A percentile compares a stretch with the other conserved stretches of the same genome.
phyloP scores from a whole-genome alignment of 345 rosid species.

The Mangifera indica region DNA sequence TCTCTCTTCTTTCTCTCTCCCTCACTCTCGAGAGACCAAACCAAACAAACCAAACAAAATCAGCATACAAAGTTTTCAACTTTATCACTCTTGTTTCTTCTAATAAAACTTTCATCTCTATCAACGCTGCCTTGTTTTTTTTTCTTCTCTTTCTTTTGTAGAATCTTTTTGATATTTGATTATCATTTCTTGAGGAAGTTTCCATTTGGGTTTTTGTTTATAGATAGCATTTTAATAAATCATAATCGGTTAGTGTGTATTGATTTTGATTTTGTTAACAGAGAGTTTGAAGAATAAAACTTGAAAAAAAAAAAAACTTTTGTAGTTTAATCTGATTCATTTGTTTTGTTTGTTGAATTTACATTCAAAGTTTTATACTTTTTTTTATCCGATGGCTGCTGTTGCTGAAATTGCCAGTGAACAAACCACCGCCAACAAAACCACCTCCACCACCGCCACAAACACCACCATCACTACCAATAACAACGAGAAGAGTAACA shows the following conservation, averaged over 20 bases:
- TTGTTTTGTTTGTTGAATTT: neutral
- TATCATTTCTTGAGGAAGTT: conserved; percentile 10
- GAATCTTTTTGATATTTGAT: neutral
- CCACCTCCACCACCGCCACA: conserved; percentile 18
- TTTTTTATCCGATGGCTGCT: conserved; percentile 52
- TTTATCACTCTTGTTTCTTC: neutral
- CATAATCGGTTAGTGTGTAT: neutral
- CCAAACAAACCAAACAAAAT: neutral
- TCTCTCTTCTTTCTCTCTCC: neutral
- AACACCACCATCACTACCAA: neutral
- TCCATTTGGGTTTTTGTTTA: conserved; percentile 15
- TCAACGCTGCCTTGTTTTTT: too few relatives aligned
- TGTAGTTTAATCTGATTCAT: neutral
- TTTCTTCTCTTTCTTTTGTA: too few relatives aligned
- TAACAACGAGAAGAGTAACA: conserved; percentile 28
- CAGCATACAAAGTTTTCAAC: neutral
- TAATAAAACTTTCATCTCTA: neutral
- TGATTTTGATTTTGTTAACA: conserved; percentile 4
- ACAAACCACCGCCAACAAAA: conserved; percentile 33
- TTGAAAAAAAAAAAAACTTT: neutral
- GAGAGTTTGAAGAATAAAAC: neutral
- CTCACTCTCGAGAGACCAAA: neutral
- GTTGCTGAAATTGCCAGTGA: conserved; percentile 57
- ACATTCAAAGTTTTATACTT: neutral
- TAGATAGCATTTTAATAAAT: neutral